Conservation (phyloP, 345 rosid species). For the Euphorbia pulcherrima region DNA sequence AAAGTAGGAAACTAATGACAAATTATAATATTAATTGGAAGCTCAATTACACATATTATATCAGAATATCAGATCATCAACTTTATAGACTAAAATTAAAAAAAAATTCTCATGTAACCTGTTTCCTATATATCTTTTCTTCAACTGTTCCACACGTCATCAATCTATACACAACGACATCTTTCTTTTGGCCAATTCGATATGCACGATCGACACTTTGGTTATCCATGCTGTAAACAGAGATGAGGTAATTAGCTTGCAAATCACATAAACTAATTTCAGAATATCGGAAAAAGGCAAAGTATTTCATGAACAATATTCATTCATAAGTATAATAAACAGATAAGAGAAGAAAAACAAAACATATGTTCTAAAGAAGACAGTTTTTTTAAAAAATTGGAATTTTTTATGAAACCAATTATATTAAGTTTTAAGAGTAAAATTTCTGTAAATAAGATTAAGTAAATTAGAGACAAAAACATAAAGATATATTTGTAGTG, state of each 20-base stretch:
- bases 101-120: constrained; percentile 47
- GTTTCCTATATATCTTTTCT: constrained; percentile 95
- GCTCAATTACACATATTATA: not conserved
- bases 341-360: not conserved
- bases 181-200: constrained; percentile 92
- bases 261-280: not conserved
- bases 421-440: no score
- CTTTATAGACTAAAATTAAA: not conserved
- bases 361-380: not conserved
- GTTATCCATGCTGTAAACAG: constrained; percentile 71
- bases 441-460: no score
- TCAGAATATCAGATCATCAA: constrained; percentile 7
- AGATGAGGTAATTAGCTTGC: not conserved
- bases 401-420: no score
- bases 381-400: no score
- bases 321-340: not conserved
- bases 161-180: constrained; percentile 83
- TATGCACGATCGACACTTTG: constrained; percentile 99
- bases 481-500: not conserved
- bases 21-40: not conserved
- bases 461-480: not conserved
- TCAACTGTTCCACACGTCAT: constrained; percentile 98
- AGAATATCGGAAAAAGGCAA: not conserved
- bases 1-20: not conserved
- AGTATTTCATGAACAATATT: not conserved